Evolutionary conservation across 192 early-diverging fungal species (phyloP), one percentile per base, ranked within the genome.

Genomic region (Neocallimastix lanati): DNA sequence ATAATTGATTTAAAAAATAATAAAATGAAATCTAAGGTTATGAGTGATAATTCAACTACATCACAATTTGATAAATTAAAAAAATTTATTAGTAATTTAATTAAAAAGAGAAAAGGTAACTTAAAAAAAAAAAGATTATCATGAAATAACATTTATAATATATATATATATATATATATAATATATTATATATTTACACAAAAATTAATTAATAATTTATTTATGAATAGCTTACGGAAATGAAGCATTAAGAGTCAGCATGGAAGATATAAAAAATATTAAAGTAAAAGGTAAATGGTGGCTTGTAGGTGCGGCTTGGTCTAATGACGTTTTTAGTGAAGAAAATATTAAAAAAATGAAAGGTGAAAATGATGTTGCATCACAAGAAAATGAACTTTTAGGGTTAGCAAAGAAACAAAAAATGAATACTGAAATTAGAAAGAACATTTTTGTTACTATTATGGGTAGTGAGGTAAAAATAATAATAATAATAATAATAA

Each of bases 221-320:
- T n/a, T n/a, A n/a, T n/a, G n/a, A n/a, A n/a, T 38, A 67, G 80
- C 35, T 7, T 29, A 76, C 18, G 80, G 80, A 9, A 78, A 83
- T 2, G 96, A 98, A 81, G 87, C 96, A 0, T 90, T 99, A 38
- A 88, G 96, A 77, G 93, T 95, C 11, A 88, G 90, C 35, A 82
- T 99, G 76, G 86, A 91, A 15, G 97, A 99, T 80, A 97, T 99
- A 81, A 87, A 87, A 67, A 85, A 89, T 15, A 85, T 94, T 35
- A 89, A 91, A 27, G 93, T 92, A 15, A 94, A 94, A 81, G 96
- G 96, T 82, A 96, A 95, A 84, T 99, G 97, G 97, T 99, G 97
- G 97, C 86, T 98, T 29, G 94, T 98, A 13, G 97, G 97, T 28
- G 87, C 95, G 5, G 93, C 95, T 27, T 99, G 97, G 96, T 90